Base-by-base conservation (phyloP, 2,329 filamentous ascomycete species). In the Fusarium phyllophilum region DNA sequence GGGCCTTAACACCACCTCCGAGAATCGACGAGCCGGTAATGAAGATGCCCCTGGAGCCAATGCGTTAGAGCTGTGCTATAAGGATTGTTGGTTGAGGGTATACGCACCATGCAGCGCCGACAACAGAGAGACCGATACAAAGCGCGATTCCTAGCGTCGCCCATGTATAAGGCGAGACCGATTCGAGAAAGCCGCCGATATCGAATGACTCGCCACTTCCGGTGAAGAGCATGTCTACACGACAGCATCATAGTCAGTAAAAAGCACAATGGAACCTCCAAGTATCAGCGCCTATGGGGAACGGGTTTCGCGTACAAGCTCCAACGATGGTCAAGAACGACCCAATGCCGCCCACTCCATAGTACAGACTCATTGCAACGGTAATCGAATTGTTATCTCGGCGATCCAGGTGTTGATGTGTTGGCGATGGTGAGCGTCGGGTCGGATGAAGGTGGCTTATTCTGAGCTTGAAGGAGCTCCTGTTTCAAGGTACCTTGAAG, bases 21-120 rank as follows among this genome's bases (percentile, higher is more conserved):
- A 99, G 90, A 82, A 99, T 99, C 66, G 96, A 97, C 67, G 95
- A 97, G 78, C 97, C 97, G 39, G 96, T 99, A 78, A 98, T 96
- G 86, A 99, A 96, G 83, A 99, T 99, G 79, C 97, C 96, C 96
- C 96, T 98, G 80, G 22, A 55, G 17, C 33, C 22, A 31, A 46
- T 33, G 52, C 29, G 66, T 80, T 69, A 80, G 75, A 74, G 54
- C 42, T 34, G 45, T 38, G 66, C 42, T 52, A 52, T 51, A 22
- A 51, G 26, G 63, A 56, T 62, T 44, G 38, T 57, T 62, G 33
- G 61, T 52, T 59, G 65, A 64, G 65, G 79, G 36, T 54, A 58
- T 56, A 79, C 86, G 76, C 90, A 98, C 96, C 96, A 99, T 89
- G 96, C 96, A 81, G 96, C 97, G 82, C 96, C 96, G 41, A 98